These are phyloP conservation scores for Chaetomium strumarium DNA, from an alignment of 2,329 filamentous ascomycete species.

Conservation along the genomic window DNA sequence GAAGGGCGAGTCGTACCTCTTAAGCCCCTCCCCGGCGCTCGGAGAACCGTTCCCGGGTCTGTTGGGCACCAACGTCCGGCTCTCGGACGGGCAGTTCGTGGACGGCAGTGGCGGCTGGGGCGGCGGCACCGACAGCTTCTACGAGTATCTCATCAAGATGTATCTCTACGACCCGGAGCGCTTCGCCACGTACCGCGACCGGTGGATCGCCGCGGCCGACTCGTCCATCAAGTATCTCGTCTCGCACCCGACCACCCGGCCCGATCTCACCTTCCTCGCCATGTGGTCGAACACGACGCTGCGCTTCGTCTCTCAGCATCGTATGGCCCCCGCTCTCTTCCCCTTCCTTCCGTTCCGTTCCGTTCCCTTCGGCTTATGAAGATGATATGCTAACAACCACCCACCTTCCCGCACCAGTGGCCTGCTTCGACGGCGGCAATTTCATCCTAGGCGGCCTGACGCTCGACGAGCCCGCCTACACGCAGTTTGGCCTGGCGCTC, in stretches of 20 bases:
- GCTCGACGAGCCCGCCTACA: constrained; percentile 59
- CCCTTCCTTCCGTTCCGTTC: background rate
- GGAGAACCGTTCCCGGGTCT: constrained; percentile 73
- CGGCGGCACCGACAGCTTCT: constrained; percentile 73
- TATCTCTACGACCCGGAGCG: constrained; percentile 67
- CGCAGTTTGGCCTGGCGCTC: constrained; percentile 67
- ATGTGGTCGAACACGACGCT: constrained; percentile 44
- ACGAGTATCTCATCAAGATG: constrained; percentile 91
- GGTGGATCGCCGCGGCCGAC: constrained; percentile 70
- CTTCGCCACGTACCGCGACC: constrained; percentile 62
- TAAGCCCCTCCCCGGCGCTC: constrained; percentile 56
- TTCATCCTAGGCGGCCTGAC: constrained; percentile 76
- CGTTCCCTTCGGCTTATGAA: too few species aligned
- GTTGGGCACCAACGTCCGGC: constrained; percentile 60
- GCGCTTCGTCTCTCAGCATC: constrained; percentile 43
- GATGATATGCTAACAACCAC: background rate
- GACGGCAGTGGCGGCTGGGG: constrained; percentile 69
- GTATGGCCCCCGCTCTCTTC: constrained; percentile 30
- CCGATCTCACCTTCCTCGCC: constrained; percentile 68
- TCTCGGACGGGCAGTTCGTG: constrained; percentile 59
- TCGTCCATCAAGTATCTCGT: constrained; percentile 67
- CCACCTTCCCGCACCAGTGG: constrained; percentile 45
- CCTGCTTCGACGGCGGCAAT: constrained; percentile 79
- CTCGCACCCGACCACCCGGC: constrained; percentile 59
- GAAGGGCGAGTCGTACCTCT: constrained; percentile 62